Base-by-base conservation (phyloP, 2,329 filamentous ascomycete species). In the Dothideomycetidae sp. region DNA sequence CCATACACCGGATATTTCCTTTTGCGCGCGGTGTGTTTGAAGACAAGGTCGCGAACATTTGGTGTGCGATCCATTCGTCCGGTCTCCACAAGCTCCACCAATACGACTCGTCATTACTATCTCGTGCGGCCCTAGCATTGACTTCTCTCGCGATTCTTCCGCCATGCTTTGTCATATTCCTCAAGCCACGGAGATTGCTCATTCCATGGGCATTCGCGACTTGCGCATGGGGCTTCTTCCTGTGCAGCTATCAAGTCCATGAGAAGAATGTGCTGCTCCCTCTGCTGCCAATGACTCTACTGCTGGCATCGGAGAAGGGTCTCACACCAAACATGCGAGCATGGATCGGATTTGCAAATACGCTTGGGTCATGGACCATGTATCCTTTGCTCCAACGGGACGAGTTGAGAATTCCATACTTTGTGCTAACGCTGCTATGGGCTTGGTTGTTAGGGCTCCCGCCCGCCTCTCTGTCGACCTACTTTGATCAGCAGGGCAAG, bases 31-130 rank as follows among this genome's bases (percentile, higher is more conserved):
- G 90, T 3, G 64, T 98, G 5, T 98, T 96, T 51, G 92, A 98
- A 61, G 90, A 96, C 64, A 98, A 98, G 60, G 92, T 98, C 13
- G 90, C 90, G 52, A 98, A 98, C 55, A 80, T 94, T 51, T 98
- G 90, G 90, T 98, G 90, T 55, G 79, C 85, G 3, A 68, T 88
- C 39, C 92, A 96, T 54, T 79, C 90, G 1, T 55, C 53, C 10
- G 54, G 54, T 4, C 68, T 92, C 39, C 68, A 93, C 62, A 98
- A 98, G 61, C 72, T 98, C 26, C 73, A 81, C 44, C 64, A 72
- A 12, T 90, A 84, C 47, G 75, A 82, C 1, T 59, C 74, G 2
- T 67, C 71, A 5, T 56, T 84, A 4, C 71, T 98, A 18, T 84
- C 93, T 54, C 73, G 73, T 37, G 72, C 75, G 1, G 83, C 90